Conservation (phyloP, 352 stramenopile genomes). For the Globisporangium cederbergense region DNA sequence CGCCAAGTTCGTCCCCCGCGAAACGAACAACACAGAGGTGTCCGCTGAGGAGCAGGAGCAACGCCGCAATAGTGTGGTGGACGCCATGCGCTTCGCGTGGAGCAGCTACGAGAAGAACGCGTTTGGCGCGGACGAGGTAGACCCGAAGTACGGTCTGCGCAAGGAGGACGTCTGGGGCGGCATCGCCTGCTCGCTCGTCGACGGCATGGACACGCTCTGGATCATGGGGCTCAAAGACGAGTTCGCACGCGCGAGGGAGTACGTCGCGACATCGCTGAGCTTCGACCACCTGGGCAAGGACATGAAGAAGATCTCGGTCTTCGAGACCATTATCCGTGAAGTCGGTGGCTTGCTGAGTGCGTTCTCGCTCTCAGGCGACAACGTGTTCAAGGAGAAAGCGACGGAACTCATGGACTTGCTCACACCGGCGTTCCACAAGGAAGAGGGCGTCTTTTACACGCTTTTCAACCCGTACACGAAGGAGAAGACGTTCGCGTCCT, state of each 20-base stretch:
- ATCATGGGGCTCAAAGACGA: conserved; percentile 95
- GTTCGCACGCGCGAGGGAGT: conserved; percentile 88
- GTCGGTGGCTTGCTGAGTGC: conserved; percentile 96
- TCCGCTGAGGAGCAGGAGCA: conserved; percentile 29
- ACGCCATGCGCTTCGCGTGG: conserved; percentile 81
- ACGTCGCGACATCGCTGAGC: conserved; percentile 77
- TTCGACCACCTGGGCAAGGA: conserved; percentile 73
- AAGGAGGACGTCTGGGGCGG: conserved; percentile 86
- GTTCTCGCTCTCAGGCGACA: conserved; percentile 89
- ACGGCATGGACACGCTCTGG: conserved; percentile 96
- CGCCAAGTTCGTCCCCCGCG: conserved; percentile 1
- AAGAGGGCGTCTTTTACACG: conserved; percentile 89
- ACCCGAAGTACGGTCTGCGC: conserved; percentile 62
- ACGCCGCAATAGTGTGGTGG: conserved; percentile 40
- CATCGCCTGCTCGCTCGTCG: conserved; percentile 91
- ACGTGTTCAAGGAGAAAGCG: conserved; percentile 91
- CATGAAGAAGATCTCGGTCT: conserved; percentile 87
- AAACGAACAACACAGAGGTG: neutral
- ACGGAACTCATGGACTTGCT: conserved; percentile 91
- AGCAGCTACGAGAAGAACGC: conserved; percentile 91
- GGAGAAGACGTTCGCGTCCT: conserved; percentile 29
- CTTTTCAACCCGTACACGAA: conserved; percentile 86
- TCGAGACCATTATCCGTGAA: conserved; percentile 99
- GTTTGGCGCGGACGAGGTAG: conserved; percentile 95
- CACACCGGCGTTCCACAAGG: conserved; percentile 85